phyloP scores from a whole-genome alignment of 2,329 filamentous ascomycete species.

The Calonectria hawksworthii region DNA sequence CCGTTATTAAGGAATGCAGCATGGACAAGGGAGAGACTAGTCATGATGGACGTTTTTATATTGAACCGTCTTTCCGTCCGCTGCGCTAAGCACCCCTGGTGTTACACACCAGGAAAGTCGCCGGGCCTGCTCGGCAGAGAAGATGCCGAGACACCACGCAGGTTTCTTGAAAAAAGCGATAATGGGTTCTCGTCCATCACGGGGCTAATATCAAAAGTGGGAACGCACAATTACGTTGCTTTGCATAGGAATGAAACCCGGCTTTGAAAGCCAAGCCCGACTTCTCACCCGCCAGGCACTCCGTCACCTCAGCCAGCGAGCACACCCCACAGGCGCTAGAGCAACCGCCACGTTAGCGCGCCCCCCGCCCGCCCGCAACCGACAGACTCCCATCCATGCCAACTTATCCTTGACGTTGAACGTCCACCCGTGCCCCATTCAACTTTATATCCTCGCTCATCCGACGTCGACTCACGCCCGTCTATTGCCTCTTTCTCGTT shows the following conservation, averaged over 20 bases:
- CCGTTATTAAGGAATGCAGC: background rate
- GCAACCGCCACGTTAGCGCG: slow-evolving; percentile 42
- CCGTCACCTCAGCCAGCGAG: slow-evolving; percentile 30
- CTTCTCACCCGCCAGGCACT: slow-evolving; percentile 3
- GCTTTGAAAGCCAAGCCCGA: background rate
- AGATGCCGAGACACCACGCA: background rate
- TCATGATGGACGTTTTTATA: background rate
- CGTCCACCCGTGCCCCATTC: slow-evolving; percentile 37
- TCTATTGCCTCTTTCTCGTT: background rate
- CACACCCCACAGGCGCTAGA: slow-evolving; percentile 42
- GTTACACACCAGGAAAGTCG: background rate
- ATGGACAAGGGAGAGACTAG: background rate
- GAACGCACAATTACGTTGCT: background rate
- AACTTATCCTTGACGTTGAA: slow-evolving; percentile 15
- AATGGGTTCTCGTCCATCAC: background rate
- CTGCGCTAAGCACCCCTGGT: background rate
- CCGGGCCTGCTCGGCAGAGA: background rate
- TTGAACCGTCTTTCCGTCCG: background rate
- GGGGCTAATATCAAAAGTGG: background rate
- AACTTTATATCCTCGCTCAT: slow-evolving; percentile 23
- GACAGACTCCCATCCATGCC: slow-evolving; percentile 10
- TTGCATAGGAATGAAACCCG: background rate
- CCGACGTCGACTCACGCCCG: background rate
- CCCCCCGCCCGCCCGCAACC: slow-evolving; percentile 12
- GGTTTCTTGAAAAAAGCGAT: background rate